Base-by-base conservation (phyloP, 805 yeast species). In the Millerago galiae region DNA sequence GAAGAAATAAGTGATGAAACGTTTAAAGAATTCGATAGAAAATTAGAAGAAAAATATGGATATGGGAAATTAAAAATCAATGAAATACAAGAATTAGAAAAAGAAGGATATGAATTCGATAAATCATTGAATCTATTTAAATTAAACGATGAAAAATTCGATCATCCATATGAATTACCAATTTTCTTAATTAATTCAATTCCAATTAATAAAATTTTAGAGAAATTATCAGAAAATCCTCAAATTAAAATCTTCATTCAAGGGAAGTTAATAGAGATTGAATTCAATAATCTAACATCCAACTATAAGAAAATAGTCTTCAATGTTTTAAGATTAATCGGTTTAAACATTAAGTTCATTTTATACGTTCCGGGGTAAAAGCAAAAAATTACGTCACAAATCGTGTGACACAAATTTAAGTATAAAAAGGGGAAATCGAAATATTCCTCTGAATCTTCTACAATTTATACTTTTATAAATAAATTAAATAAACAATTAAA, bases 161-260 rank as follows among this genome's bases (percentile, higher is more conserved):
- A 31, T 32, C 8, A 33, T 6, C 21, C 45, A 40, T 37, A 40
- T 49, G 40, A 34, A 16, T 13, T 43, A 4, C 41, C 41, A 21
- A 14, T 42, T 12, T 16, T 14, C 5, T 5, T 42, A n/a, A 29
- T 44, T 7, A 33, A 34, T 10, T n/a, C 41, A 15, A 29, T 29
- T 14, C 32, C 32, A 14, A 14, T n/a, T 10, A 29, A 14, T 29
- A 16, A 29, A 29, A n/a, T 29, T 16, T 21, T 21, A 21, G 24
- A 4, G 7, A 4, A 21, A 21, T 21, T 21, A 21, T 21, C 24
- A 7, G 7, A 7, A 21, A 21, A 21, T 21, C 24, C 24, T 21
- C 4, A 21, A 21, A 21, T 21, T 21, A 21, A 21, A 7, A 21
- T 21, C 4, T 21, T 21, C 7, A 21, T 5, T 7, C 24, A 21